Evolutionary conservation across 768 basidiomycete species (phyloP).

Genomic region (Suillus subalutaceus): DNA sequence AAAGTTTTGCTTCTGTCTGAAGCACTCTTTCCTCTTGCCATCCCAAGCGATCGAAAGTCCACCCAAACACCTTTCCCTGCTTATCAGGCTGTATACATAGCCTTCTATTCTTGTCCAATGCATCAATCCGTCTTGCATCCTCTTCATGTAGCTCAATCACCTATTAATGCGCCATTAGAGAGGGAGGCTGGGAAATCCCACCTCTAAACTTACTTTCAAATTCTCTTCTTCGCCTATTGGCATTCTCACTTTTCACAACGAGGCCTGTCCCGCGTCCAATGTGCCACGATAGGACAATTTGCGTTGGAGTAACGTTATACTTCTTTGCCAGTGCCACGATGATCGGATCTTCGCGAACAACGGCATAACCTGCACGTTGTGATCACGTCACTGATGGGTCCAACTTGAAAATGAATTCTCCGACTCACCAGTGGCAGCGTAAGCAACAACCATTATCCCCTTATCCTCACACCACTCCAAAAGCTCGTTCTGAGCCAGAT

Average conservation of each 20-base stretch:
- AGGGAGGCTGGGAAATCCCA: neutral
- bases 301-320: constrained; percentile 49
- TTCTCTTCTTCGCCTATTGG: constrained; percentile 53
- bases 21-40: constrained; percentile 37
- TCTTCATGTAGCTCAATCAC: constrained; percentile 34
- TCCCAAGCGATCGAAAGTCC: constrained; percentile 47
- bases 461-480: constrained; percentile 43
- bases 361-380: constrained; percentile 21
- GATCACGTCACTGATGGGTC: neutral
- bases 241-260: constrained; percentile 56
- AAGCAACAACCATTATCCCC: constrained; percentile 50
- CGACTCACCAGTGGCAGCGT: constrained; percentile 46
- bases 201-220: constrained; percentile 39
- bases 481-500: constrained; percentile 46
- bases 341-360: constrained; percentile 37
- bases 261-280: constrained; percentile 55
- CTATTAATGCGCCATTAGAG: constrained; percentile 18
- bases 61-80: constrained; percentile 42
- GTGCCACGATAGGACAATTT: constrained; percentile 60
- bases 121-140: constrained; percentile 36
- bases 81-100: constrained; percentile 29
- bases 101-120: constrained; percentile 36
- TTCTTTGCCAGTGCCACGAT: constrained; percentile 38
- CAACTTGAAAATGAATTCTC: constrained; percentile 9
- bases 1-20: constrained; percentile 7